Base-by-base conservation (phyloP, 805 yeast species). In the Sugiyamaella boreocaroliniensis region DNA sequence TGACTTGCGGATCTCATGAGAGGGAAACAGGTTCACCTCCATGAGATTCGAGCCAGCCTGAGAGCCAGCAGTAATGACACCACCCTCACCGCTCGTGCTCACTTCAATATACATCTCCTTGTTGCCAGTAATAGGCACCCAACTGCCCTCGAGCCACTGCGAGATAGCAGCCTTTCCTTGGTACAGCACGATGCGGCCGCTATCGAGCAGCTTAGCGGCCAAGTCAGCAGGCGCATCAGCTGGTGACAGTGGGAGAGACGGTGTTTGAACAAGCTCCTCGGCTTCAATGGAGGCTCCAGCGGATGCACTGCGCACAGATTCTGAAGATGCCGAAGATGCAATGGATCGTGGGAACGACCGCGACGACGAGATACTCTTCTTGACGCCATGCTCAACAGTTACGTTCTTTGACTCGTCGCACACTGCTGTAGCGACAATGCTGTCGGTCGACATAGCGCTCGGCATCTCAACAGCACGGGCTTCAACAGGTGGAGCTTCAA, bases 1-100 rank as follows among this genome's bases (percentile, higher is more conserved):
- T 14, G 59, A 53, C 49, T 59, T 59, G 16, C 59, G 54, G 10
- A 56, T 50, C 18, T 57, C 59, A 29, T 56, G 56, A 1, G 41
- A 19, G 11, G 59, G 59, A 18, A 41, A 11, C 40, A 58, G 44
- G 40, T 34, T 19, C 41, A 56, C 19, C 20, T 55, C 54, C 34
- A 49, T 29, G 19, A 40, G 41, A 12, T 29, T 20, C 2, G 46
- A 29, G 10, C 43, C 47, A 5, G 34, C 15, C 8, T 29, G 26
- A 1, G 49, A 26, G 15, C 26, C 40, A 8, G 29, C 52, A 15
- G 49, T 42, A 19, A 55, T 43, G 12, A 50, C 52, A 1, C 59
- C 60, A 2, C 60, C 60, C 12, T 56, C 59, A 1, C 59, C 57
- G 46, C 49, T 51, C 15, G 55, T 55, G 29, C 46, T 29, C 8